Evolutionary conservation across 78 protist species (phyloP).

Genomic region (Guillardia theta): DNA sequence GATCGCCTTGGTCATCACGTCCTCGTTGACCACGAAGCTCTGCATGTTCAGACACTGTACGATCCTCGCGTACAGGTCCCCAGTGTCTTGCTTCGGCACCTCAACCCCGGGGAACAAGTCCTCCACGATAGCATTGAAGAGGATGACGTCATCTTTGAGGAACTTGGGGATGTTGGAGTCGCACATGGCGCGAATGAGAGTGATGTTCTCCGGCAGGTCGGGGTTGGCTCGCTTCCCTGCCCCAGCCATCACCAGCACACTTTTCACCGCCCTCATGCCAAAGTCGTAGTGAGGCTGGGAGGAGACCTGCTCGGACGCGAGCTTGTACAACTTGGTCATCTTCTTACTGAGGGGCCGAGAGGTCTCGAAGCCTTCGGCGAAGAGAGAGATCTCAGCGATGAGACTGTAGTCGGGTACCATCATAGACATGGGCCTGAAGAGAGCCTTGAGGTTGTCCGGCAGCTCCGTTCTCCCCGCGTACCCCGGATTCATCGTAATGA

Average conservation of each 20-base stretch:
- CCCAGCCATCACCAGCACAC: slow-evolving; percentile 86
- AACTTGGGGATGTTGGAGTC: slow-evolving; percentile 87
- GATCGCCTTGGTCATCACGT: slow-evolving; percentile 42
- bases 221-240: slow-evolving; percentile 68
- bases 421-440: slow-evolving; percentile 74
- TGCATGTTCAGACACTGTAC: neutral
- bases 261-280: slow-evolving; percentile 89
- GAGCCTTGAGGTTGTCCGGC: slow-evolving; percentile 81
- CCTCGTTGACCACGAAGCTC: slow-evolving; percentile 1
- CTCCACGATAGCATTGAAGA: slow-evolving; percentile 75
- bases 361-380: slow-evolving; percentile 68
- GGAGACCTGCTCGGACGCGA: slow-evolving; percentile 75
- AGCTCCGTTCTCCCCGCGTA: slow-evolving; percentile 79
- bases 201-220: slow-evolving; percentile 70
- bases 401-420: slow-evolving; percentile 80
- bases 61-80: slow-evolving; percentile 60
- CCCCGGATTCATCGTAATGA: slow-evolving; percentile 86
- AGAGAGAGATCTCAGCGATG: slow-evolving; percentile 76
- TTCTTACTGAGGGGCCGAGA: slow-evolving; percentile 66
- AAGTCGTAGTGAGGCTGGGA: slow-evolving; percentile 88
- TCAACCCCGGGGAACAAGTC: slow-evolving; percentile 83
- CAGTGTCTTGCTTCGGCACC: slow-evolving; percentile 69
- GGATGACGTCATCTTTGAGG: slow-evolving; percentile 78
- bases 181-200: slow-evolving; percentile 78
- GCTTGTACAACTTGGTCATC: slow-evolving; percentile 67